These are phyloP conservation scores for Sarcodon aspratus DNA, from an alignment of 768 basidiomycete genomes.

Conservation along the genomic window DNA sequence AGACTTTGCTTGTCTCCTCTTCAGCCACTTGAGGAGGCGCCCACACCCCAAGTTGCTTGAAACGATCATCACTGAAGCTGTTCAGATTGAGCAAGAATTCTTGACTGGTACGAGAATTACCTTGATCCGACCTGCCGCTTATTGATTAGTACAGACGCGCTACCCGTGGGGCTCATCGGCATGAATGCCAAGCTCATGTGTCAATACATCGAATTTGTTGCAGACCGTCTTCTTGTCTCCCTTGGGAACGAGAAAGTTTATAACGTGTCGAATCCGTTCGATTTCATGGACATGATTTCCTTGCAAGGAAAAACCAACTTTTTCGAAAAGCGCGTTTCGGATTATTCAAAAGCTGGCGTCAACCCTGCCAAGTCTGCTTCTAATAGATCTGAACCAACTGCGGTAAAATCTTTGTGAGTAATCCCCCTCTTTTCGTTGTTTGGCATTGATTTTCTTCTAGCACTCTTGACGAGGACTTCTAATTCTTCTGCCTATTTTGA, in stretches of 20 bases:
- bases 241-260: conserved; percentile 36
- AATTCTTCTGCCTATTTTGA: no score
- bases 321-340: conserved; percentile 7
- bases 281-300: conserved; percentile 31
- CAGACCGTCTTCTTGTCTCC: conserved; percentile 34
- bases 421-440: no score
- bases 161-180: conserved; percentile 35
- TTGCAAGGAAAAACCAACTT: conserved; percentile 7
- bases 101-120: conserved; percentile 18
- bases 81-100: conserved; percentile 33
- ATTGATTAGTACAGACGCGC: conserved; percentile 17
- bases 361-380: not conserved
- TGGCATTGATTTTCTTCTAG: no score
- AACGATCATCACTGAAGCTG: conserved; percentile 34
- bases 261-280: conserved; percentile 27
- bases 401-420: not conserved
- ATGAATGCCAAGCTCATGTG: conserved; percentile 42
- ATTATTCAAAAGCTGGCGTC: conserved; percentile 2
- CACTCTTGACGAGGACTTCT: no score
- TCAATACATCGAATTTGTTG: conserved; percentile 32
- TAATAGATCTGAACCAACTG: not conserved
- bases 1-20: conserved; percentile 43
- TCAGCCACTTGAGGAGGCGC: conserved; percentile 37
- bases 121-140: not conserved
- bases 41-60: conserved; percentile 35